Base-by-base conservation (phyloP, 345 rosid species). In the Alliaria petiolata region DNA sequence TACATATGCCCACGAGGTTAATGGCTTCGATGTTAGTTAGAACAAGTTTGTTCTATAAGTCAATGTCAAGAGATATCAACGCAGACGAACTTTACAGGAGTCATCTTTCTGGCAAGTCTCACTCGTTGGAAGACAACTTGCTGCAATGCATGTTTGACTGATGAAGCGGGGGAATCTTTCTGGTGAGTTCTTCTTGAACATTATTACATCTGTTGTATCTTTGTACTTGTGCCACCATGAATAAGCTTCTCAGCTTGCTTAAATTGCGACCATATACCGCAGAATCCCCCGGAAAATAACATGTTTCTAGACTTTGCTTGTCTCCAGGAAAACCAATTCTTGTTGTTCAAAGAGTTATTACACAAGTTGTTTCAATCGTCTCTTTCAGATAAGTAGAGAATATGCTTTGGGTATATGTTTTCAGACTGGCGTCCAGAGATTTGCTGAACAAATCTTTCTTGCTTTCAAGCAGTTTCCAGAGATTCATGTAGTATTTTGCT, bases 21-120 rank as follows among this genome's bases (percentile, higher is more conserved):
- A n/a, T n/a, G n/a, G n/a, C n/a, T n/a, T n/a, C n/a, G n/a, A n/a
- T n/a, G n/a, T 35, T 33, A 51, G 42, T 35, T 16, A 59, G 26
- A 40, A 22, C 16, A 50, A 33, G 10, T 33, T 54, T 55, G 39
- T 72, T 38, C 52, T 17, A 1, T 36, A 28, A 56, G 59, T 34
- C 50, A 56, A n/a, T n/a, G n/a, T 42, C 62, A 22, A 42, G 63
- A 54, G 45, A n/a, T n/a, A n/a, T n/a, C n/a, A n/a, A n/a, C n/a
- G n/a, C n/a, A n/a, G n/a, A n/a, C n/a, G n/a, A n/a, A n/a, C 66
- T 73, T 56, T 59, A 73, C 71, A 39, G 33, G 56, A 63, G 31
- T 65, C 59, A 28, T n/a, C n/a, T 72, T 36, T 73, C 16, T 26
- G 13, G 70, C 65, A 55, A 63, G 40, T 43, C 47, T 61, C 16